Evolutionary conservation across 2,329 filamentous ascomycete species (phyloP), one percentile per base, ranked within the genome.

Genomic region (Colletotrichum sp.): DNA sequence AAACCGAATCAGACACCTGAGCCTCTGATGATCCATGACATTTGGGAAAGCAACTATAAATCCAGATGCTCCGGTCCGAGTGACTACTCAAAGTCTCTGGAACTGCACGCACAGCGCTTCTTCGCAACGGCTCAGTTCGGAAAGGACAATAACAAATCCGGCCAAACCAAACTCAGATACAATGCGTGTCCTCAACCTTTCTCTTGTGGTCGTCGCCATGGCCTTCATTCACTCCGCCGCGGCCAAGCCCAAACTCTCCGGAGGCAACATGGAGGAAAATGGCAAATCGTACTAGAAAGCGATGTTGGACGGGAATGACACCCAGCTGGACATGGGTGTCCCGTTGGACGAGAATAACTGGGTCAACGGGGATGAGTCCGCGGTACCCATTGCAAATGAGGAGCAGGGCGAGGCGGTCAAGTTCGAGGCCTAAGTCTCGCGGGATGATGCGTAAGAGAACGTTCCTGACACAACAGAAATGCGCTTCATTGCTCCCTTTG

Each of bases 21-120:
- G 0, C 0, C 18, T 43, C 38, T 10, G 38, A 43, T n/a, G 0
- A n/a, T n/a, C 38, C 18, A 48, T n/a, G 24, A n/a, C n/a, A n/a
- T n/a, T n/a, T n/a, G n/a, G n/a, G n/a, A n/a, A n/a, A n/a, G n/a
- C n/a, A n/a, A n/a, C n/a, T n/a, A n/a, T n/a, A 43, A 48, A 21
- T 1, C 5, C 43, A 48, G 43, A n/a, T 48, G 43, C n/a, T 21
- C 0, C 18, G 18, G 10, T 2, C 43, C 10, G 0, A 4, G 0
- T 8, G 38, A n/a, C 21, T 12, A 48, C 0, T 7, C 43, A 21
- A 48, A 48, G 0, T 21, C 18, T 13, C 18, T 48, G 18, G 1
- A 43, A n/a, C 43, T 21, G 43, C 18, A 48, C 43, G 1, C 43
- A 0, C 43, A 48, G 9, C 43, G 12, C 43, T 48, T 1, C 9